A percentile compares a stretch with the other conserved stretches of the same genome.
These are phyloP conservation scores for Eragrostis curvula DNA, from an alignment of 176 grass and related monocot species.

Conservation along the genomic window DNA sequence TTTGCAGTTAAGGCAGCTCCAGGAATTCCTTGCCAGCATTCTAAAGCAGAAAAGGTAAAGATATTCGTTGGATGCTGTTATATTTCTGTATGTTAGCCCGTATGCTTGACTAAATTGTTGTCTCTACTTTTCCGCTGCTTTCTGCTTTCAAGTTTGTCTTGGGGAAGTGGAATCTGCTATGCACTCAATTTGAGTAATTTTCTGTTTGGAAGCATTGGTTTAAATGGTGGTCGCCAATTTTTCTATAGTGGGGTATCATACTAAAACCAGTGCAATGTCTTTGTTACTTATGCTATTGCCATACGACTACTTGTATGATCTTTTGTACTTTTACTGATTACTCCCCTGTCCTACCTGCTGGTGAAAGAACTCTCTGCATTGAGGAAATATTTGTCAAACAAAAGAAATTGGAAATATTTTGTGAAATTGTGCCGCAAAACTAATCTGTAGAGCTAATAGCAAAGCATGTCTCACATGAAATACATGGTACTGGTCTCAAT, in stretches of 20 bases:
- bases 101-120: background rate
- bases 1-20: background rate
- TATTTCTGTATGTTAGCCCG: background rate
- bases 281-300: background rate
- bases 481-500: background rate
- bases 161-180: background rate
- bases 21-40: background rate
- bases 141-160: background rate
- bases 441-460: background rate
- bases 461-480: background rate
- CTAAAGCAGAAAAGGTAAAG: conserved; percentile 19
- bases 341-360: background rate
- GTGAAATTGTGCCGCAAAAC: background rate
- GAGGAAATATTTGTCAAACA: background rate
- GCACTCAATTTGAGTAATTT: background rate
- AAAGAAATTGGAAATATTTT: background rate
- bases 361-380: background rate
- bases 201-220: background rate
- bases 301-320: background rate
- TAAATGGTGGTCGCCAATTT: background rate
- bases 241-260: background rate
- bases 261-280: background rate
- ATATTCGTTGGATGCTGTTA: background rate
- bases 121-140: background rate
- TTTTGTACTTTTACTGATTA: background rate